Conservation (phyloP, 495 filamentous ascomycete species). For the Penicillium manginii region DNA sequence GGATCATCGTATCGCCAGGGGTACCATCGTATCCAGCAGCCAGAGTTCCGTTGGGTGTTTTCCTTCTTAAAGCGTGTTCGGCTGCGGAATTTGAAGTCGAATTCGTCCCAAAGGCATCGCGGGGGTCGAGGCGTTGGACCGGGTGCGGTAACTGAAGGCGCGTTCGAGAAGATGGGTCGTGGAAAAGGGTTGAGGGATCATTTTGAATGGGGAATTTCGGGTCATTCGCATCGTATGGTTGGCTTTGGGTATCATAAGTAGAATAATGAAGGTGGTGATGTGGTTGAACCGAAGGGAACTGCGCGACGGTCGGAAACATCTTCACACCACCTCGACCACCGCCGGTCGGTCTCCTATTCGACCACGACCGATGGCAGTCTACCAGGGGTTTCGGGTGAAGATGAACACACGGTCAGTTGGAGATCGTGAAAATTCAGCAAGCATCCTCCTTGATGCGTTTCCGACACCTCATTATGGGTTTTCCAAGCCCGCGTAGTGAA, state of each 20-base stretch:
- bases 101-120: slow-evolving; percentile 28
- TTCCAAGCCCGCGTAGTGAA: slow-evolving; percentile 2
- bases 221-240: slow-evolving; percentile 37
- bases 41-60: slow-evolving; percentile 92
- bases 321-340: slow-evolving; percentile 29
- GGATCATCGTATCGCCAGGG: slow-evolving; percentile 70
- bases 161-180: slow-evolving; percentile 35
- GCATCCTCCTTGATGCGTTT: slow-evolving; percentile 54
- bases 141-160: slow-evolving; percentile 50
- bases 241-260: slow-evolving; percentile 31
- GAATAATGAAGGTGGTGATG: slow-evolving; percentile 48
- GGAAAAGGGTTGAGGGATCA: slow-evolving; percentile 31
- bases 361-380: slow-evolving; percentile 2
- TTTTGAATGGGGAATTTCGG: slow-evolving; percentile 29
- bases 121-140: slow-evolving; percentile 42
- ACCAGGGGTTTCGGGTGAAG: slow-evolving; percentile 5
- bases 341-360: slow-evolving; percentile 13
- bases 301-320: slow-evolving; percentile 53
- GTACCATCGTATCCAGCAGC: slow-evolving; percentile 94
- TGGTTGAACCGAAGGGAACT: slow-evolving; percentile 49
- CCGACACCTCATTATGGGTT: slow-evolving; percentile 55
- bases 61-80: slow-evolving; percentile 86
- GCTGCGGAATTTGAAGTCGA: slow-evolving; percentile 31
- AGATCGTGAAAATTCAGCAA: slow-evolving; percentile 42
- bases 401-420: slow-evolving; percentile 29